A percentile compares a stretch with the other conserved stretches of the same genome.
phyloP scores from a whole-genome alignment of 305 asterid genomes.

The Plantago rigida region DNA sequence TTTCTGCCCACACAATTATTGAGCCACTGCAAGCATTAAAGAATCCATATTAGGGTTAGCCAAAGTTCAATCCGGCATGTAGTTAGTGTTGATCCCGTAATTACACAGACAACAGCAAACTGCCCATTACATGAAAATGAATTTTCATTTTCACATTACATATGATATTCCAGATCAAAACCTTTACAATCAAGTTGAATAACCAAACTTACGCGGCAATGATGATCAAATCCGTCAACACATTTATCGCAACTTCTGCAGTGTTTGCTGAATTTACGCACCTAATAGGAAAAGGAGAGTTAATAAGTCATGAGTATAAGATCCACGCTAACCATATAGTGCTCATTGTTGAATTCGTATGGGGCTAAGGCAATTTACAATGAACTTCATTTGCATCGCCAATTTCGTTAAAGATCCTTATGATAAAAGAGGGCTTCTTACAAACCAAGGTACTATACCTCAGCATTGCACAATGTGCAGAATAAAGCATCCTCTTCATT shows the following conservation, averaged over 20 bases:
- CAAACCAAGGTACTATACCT: conserved; percentile 40
- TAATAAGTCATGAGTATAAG: conserved; percentile 7
- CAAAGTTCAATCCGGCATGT: conserved; percentile 5
- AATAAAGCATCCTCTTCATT: conserved; percentile 81
- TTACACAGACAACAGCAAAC: conserved; percentile 1
- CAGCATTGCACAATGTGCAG: conserved; percentile 95
- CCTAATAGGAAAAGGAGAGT: conserved; percentile 40
- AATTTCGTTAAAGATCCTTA: not conserved
- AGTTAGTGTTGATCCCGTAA: not conserved
- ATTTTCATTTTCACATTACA: not conserved
- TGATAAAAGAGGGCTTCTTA: not conserved
- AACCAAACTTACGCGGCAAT: conserved; percentile 75
- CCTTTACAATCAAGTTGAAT: conserved; percentile 9
- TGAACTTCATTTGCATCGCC: not conserved
- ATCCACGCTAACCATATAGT: not conserved
- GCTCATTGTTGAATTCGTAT: not conserved
- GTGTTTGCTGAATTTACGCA: conserved; percentile 81
- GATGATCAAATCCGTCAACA: conserved; percentile 98
- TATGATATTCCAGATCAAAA: not conserved
- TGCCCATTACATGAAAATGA: not conserved
- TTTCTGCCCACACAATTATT: conserved; percentile 93
- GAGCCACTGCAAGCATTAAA: conserved; percentile 59
- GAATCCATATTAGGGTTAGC: conserved; percentile 21
- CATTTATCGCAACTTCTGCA: conserved; percentile 98
- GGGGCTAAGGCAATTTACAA: not conserved